Evolutionary conservation across 768 basidiomycete species (phyloP), one percentile per base, ranked within the genome.

Genomic region (Astraeus odoratus): DNA sequence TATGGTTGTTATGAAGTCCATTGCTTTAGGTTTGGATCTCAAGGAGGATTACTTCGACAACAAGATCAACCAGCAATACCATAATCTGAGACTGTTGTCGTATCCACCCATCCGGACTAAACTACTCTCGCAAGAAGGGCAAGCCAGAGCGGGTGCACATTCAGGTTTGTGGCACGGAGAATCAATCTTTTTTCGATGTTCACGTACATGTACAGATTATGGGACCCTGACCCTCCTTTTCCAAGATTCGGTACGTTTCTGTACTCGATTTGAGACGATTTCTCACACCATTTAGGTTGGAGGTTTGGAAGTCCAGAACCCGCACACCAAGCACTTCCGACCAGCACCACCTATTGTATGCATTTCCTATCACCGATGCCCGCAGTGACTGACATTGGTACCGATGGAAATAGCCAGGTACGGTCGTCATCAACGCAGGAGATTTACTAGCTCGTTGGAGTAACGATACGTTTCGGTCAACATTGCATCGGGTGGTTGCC

Each of bases 391-490:
- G 43, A 63, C 37, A 12, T 16, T 25, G 13, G 4, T 9, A 20
- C 10, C 35, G n/a, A n/a, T n/a, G n/a, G n/a, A 34, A 26, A 34
- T 55, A 90, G 85, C 80, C 84, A 12, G 86, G 75, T 12, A 87
- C 88, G 2, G 83, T 90, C 42, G 83, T 92, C 24, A 74, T 92
- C 30, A 92, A 91, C 52, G 80, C 83, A 7, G 89, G 84, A 3
- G 88, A 92, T 58, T 71, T 91, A 20, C 68, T 91, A 10, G 75
- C 82, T 3, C 80, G 88, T 40, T 91, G 87, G 88, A 86, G 83
- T 53, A 90, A 90, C 59, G 83, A 86, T 59, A 70, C 80, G 18
- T 67, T 91, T 36, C 77, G 81, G 18, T 87, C 86, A 34, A 90
- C 89, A 3, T 72, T 89, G 15, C 89, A 90, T 61, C 79, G 84